phyloP scores from a whole-genome alignment of 2,329 filamentous ascomycete genomes.

The Metarhizium anisopliae region DNA sequence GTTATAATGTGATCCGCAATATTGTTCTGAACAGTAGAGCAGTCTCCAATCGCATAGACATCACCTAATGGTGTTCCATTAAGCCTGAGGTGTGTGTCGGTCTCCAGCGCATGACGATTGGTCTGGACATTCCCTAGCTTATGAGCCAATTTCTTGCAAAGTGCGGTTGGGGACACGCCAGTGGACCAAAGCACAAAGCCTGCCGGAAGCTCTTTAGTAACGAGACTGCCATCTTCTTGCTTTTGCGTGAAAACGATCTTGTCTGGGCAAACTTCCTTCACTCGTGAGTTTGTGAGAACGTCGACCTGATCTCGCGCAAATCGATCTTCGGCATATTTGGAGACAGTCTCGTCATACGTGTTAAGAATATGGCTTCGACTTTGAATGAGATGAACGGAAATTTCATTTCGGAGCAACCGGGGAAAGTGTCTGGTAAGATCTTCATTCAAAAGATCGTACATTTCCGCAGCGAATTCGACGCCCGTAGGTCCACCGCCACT shows the following conservation, averaged over 20 bases:
- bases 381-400: conserved; percentile 95
- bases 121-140: conserved; percentile 70
- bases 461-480: conserved; percentile 93
- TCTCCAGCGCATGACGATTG: conserved; percentile 88
- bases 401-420: conserved; percentile 86
- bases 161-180: conserved; percentile 77
- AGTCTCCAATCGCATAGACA: conserved; percentile 94
- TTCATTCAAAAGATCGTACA: conserved; percentile 94
- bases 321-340: conserved; percentile 81
- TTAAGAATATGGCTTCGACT: conserved; percentile 92
- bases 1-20: conserved; percentile 82
- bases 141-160: conserved; percentile 68
- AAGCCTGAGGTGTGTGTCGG: conserved; percentile 83
- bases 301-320: conserved; percentile 89
- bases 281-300: conserved; percentile 84
- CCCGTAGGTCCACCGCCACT: conserved; percentile 93
- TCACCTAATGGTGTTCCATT: conserved; percentile 85
- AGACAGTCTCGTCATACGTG: conserved; percentile 93
- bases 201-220: conserved; percentile 91
- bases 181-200: conserved; percentile 98
- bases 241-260: conserved; percentile 86
- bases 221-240: conserved; percentile 56
- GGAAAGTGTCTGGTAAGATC: conserved; percentile 80
- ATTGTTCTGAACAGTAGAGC: conserved; percentile 95
- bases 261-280: conserved; percentile 78